Base-by-base conservation (phyloP, 1,284 basidiomycete genomes). In the Trametes polyzona region DNA sequence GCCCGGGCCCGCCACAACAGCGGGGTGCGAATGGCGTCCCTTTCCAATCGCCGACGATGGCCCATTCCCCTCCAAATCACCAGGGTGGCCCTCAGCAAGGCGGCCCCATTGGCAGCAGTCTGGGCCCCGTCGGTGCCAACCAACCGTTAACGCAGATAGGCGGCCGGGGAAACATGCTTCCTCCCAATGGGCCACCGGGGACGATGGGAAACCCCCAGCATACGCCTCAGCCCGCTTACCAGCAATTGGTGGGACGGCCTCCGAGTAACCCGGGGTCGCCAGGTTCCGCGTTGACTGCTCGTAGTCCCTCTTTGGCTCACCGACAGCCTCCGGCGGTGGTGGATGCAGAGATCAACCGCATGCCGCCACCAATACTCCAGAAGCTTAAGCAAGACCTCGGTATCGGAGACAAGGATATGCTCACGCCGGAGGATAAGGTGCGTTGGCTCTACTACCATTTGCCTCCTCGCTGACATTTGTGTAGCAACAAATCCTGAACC, bases 341-440 rank as follows among this genome's bases (percentile, higher is more conserved):
- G 21, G 61, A 54, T 4, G 57, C 63, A 32, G 83, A 85, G 48
- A 51, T 86, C 2, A 37, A 47, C 3, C 62, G 66, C 33, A 67
- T 84, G 2, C 75, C 79, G 0, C 47, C 61, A 4, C 36, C 53
- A 0, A 0, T 67, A 0, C 35, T 88, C 2, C 56, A 61, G 2
- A 52, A 52, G 33, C 62, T 84, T 40, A 84, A 76, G 68, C 61
- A 66, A 32, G 84, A 87, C 23, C 40, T 79, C 14, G 80, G 79
- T 0, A 24, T 85, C 5, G 72, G 64, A 0, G 78, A 80, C 23
- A 86, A 83, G 68, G 84, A 88, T 14, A 37, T 78, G 7, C 66
- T 87, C 59, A 78, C 74, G 10, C 29, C 66, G 7, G 73, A 76
- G 0, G 88, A 90, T 26, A 89, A 86, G 79, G 88, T 88, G 52